Base-by-base conservation (phyloP, 768 basidiomycete genomes). In the Mrakia frigida region DNA sequence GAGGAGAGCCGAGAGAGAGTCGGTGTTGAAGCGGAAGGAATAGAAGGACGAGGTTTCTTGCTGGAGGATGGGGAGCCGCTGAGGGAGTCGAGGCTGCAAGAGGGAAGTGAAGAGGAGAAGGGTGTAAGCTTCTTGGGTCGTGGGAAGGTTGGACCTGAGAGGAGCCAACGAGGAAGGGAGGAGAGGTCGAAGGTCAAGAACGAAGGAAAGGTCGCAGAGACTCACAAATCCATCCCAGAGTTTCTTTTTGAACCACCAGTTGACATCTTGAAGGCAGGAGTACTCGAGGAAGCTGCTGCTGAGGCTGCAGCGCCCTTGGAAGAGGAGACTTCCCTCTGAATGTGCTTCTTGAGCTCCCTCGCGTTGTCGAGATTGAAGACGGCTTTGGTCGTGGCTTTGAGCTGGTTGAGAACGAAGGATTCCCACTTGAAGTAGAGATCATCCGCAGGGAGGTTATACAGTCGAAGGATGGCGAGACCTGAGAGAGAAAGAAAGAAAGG, bases 341-440 rank as follows among this genome's bases (percentile, higher is more conserved):
- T 81, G 76, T 84, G 81, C 73, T 80, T 81, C 52, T 81, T 80
- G 68, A 85, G 78, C 60, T 85, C 82, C 1, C 82, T 77, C 9
- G 80, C 78, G 31, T 83, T 81, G 33, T 82, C 80, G 23, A 84
- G 79, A 21, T 79, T 83, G 68, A 84, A 80, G 21, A 37, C 73
- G 7, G 73, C 50, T 28, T 50, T 39, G 5, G 56, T 60, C 21
- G 63, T 53, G 14, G 56, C n/a, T 67, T 69, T 74, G 75, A 65
- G 72, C 74, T 69, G 76, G 63, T 37, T 70, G 68, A 84, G 78
- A 31, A 83, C 77, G 77, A 84, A 84, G 5, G 86, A 85, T 79
- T 87, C 85, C 83, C 85, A 86, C 77, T 85, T 84, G 82, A 81
- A 86, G 80, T 80, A 85, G 25, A 87, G 83, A 46, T 83, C 82